These are phyloP conservation scores for Colletotrichum orbiculare DNA, from an alignment of 2,329 filamentous ascomycete species.

Conservation along the genomic window DNA sequence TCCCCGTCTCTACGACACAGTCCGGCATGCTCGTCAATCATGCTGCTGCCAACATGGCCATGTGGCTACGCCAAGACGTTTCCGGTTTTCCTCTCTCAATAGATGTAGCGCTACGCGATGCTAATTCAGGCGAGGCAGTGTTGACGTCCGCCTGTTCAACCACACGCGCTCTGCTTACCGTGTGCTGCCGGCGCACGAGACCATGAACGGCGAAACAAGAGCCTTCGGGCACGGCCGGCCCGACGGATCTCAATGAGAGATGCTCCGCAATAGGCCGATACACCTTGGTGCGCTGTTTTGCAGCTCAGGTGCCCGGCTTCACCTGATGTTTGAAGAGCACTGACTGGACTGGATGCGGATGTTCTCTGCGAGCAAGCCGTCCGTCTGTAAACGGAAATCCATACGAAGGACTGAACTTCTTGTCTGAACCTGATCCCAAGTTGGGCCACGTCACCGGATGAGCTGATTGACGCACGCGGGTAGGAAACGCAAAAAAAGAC, in stretches of 20 bases:
- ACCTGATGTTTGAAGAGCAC: conserved; percentile 18
- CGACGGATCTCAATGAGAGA: conserved; percentile 4
- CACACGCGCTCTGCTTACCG: no score
- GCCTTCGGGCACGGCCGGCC: conserved; percentile 6
- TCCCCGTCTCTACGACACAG: no score
- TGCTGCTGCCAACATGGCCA: no score
- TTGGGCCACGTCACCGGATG: conserved; percentile 14
- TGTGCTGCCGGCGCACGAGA: no score
- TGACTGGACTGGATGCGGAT: conserved; percentile 5
- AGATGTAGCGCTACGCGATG: no score
- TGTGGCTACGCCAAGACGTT: no score
- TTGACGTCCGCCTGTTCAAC: no score
- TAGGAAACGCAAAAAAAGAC: not conserved
- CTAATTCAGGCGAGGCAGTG: no score
- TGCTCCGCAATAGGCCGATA: not conserved
- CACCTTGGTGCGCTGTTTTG: conserved; percentile 2
- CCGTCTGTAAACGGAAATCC: conserved; percentile 14
- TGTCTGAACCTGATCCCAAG: conserved; percentile 28
- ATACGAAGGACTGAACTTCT: conserved; percentile 22
- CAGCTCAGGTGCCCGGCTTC: conserved; percentile 1
- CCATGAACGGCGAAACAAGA: conserved; percentile 7
- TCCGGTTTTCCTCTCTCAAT: no score
- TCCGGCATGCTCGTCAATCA: no score
- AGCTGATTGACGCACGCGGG: not conserved
- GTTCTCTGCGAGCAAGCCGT: not conserved